These are phyloP conservation scores for Syzygium aromaticum DNA, from an alignment of 345 rosid species.

Conservation along the genomic window DNA sequence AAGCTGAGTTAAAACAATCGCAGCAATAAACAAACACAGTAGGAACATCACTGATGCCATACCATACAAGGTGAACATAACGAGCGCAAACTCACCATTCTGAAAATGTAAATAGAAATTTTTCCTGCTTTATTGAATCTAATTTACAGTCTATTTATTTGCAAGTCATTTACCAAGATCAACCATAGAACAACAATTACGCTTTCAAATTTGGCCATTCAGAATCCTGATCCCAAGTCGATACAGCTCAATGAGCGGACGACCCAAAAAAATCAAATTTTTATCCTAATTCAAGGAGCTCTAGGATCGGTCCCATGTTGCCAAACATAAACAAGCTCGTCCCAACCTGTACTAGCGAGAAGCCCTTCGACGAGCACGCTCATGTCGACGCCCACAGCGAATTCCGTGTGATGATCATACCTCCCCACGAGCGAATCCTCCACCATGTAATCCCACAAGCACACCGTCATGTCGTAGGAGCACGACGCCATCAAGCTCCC, in stretches of 20 bases:
- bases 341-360: slow-evolving; percentile 93
- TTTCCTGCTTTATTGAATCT: background rate
- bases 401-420: slow-evolving; percentile 85
- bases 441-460: slow-evolving; percentile 82
- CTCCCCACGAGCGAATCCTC: slow-evolving; percentile 82
- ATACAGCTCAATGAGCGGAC: background rate
- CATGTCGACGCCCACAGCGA: slow-evolving; percentile 80
- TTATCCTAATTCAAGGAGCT: slow-evolving; percentile 33
- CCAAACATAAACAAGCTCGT: slow-evolving; percentile 86
- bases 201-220: background rate
- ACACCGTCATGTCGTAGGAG: slow-evolving; percentile 84
- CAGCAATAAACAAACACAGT: background rate
- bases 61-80: background rate
- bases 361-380: slow-evolving; percentile 94
- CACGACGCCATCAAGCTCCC: slow-evolving; percentile 70
- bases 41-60: background rate
- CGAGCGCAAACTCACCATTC: background rate
- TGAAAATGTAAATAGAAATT: background rate
- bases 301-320: slow-evolving; percentile 90
- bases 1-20: background rate
- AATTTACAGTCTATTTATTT: background rate
- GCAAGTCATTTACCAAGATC: background rate
- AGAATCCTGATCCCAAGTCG: background rate
- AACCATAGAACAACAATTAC: background rate
- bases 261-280: background rate